These are phyloP conservation scores for Botryotinia calthae DNA, from an alignment of 2,329 filamentous ascomycete genomes.

Conservation along the genomic window DNA sequence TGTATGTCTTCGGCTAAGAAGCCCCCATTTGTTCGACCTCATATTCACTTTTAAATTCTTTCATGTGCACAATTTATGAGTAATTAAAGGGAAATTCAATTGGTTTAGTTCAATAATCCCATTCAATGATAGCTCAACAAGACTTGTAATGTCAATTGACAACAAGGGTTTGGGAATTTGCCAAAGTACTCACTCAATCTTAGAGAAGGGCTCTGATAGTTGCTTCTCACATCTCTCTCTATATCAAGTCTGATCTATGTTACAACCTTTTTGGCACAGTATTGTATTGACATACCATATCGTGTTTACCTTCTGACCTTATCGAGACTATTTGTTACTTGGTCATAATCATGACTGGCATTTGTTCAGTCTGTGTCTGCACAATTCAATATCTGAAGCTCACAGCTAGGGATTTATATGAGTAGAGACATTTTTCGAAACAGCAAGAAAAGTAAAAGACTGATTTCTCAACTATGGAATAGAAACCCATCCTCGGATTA, in stretches of 20 bases:
- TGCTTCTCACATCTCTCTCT: rapidly evolving
- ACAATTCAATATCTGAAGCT: neutral
- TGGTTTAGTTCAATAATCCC: rapidly evolving
- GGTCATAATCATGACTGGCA: neutral
- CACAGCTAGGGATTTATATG: too few relatives aligned
- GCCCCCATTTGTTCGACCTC: too few relatives aligned
- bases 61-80: neutral
- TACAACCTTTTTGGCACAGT: rapidly evolving
- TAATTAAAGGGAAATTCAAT: neutral
- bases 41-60: neutral
- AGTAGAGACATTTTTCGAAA: too few relatives aligned
- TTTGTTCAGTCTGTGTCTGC: neutral
- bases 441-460: neutral
- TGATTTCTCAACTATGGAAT: rapidly evolving
- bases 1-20: neutral
- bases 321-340: neutral
- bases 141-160: neutral
- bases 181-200: neutral
- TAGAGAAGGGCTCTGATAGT: neutral
- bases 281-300: neutral
- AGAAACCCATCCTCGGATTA: neutral
- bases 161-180: neutral
- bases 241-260: neutral
- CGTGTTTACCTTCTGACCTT: neutral
- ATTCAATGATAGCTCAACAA: neutral